A percentile compares a stretch with the other conserved stretches of the same genome.
phyloP scores from a whole-genome alignment of 495 filamentous ascomycete species.

The Penicillium dipodomyicola region DNA sequence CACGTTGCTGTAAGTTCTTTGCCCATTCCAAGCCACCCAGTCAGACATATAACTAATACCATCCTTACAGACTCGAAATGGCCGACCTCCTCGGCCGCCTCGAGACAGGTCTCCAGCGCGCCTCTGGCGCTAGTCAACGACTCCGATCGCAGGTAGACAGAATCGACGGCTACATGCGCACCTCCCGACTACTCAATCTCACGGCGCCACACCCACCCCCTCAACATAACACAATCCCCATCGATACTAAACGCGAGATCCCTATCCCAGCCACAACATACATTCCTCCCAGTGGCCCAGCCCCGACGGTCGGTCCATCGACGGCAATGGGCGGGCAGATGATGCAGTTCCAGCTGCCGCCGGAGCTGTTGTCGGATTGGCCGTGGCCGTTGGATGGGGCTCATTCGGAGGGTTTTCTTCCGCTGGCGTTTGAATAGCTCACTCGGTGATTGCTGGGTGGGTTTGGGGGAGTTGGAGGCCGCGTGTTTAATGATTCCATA shows the following conservation, averaged over 20 bases:
- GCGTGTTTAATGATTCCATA: neutral
- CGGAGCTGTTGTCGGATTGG: conserved; percentile 38
- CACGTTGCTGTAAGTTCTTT: conserved; percentile 35
- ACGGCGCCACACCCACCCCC: conserved; percentile 16
- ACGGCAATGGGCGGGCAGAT: conserved; percentile 26
- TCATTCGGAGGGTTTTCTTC: conserved; percentile 29
- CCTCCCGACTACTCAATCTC: conserved; percentile 26
- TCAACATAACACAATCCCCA: conserved; percentile 1
- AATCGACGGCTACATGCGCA: conserved; percentile 50
- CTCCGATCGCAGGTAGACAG: conserved; percentile 44
- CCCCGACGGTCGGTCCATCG: conserved; percentile 8
- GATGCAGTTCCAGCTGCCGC: conserved; percentile 40
- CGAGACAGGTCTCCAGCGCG: conserved; percentile 40
- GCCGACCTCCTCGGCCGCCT: conserved; percentile 48
- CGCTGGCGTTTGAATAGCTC: conserved; percentile 26
- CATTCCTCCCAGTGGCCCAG: conserved; percentile 3
- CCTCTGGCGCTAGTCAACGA: conserved; percentile 39
- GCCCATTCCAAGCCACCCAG: neutral
- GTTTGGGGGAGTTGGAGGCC: conserved; percentile 1
- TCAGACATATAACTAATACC: neutral
- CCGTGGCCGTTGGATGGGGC: conserved; percentile 41
- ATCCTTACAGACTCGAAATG: conserved; percentile 35
- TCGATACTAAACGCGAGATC: conserved; percentile 17
- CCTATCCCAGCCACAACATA: conserved; percentile 13
- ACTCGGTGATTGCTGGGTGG: neutral